Evolutionary conservation across 441 rosid genomes (phyloP).

Genomic region (Pelargonium fulgidum): DNA sequence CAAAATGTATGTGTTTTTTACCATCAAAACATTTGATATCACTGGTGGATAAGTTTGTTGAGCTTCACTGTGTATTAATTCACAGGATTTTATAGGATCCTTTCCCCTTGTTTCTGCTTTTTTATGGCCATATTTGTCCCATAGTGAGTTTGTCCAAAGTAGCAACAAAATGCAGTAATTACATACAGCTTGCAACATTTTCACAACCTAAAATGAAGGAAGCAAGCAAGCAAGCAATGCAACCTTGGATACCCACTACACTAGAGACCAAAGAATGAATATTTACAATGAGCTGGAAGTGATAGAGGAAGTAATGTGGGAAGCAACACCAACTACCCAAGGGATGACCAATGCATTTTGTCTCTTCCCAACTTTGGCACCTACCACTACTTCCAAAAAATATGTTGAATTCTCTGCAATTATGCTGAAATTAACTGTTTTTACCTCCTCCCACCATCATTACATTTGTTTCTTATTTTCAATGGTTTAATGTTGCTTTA

Average conservation of each 20-base stretch:
- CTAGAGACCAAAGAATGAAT: neutral
- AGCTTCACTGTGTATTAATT: neutral
- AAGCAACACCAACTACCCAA: neutral
- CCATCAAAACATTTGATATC: too few relatives aligned
- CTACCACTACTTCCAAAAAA: neutral
- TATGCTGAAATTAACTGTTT: neutral
- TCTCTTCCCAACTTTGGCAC: neutral
- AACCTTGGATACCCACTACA: slow-evolving; percentile 29
- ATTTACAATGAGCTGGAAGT: neutral
- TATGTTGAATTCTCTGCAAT: too few relatives aligned
- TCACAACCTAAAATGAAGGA: neutral
- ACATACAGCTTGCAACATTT: slow-evolving; percentile 9
- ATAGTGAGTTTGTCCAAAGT: slow-evolving; percentile 10
- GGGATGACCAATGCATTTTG: too few relatives aligned
- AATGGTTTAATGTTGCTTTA: too few relatives aligned
- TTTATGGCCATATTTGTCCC: slow-evolving; percentile 1
- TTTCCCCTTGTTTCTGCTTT: neutral
- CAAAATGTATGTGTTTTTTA: too few relatives aligned
- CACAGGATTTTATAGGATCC: neutral
- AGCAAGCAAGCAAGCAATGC: neutral
- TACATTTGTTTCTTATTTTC: too few relatives aligned
- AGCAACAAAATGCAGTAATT: slow-evolving; percentile 7
- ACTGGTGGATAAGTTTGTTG: neutral
- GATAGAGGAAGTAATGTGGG: neutral
- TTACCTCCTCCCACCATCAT: too few relatives aligned